A percentile compares a stretch with the other conserved stretches of the same genome.
Conservation (phyloP, 2,329 filamentous ascomycete species). For the Sporothrix luriei region DNA sequence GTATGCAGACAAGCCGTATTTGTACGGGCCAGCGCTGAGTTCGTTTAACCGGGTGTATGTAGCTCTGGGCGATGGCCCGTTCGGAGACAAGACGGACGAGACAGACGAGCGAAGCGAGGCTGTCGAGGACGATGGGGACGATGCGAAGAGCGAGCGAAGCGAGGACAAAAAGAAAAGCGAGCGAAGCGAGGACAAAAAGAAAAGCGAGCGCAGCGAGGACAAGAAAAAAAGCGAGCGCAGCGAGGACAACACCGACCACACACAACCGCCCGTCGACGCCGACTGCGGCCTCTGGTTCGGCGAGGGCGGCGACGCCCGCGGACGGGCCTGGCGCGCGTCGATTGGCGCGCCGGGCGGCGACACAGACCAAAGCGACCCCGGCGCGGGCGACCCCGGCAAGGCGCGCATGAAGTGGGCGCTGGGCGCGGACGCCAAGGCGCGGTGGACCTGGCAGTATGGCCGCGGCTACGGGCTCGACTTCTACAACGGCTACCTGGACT, state of each 20-base stretch:
- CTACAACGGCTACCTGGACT: constrained; percentile 90
- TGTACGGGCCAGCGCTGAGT: constrained; percentile 80
- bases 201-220: constrained; percentile 41
- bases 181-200: not conserved
- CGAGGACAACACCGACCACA: constrained; percentile 30
- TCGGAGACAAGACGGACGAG: constrained; percentile 45
- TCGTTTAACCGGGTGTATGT: constrained; percentile 77
- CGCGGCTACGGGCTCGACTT: constrained; percentile 65
- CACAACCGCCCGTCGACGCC: constrained; percentile 44
- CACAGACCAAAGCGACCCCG: constrained; percentile 44
- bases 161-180: not conserved
- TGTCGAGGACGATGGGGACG: not conserved
- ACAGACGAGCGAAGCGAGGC: constrained; percentile 33
- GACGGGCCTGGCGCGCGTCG: constrained; percentile 50
- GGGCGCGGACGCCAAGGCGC: constrained; percentile 50
- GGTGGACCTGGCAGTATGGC: constrained; percentile 59
- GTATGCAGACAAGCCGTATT: constrained; percentile 80
- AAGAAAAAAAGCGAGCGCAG: too few relatives aligned
- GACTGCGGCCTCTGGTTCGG: constrained; percentile 58
- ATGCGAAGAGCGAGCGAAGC: not conserved
- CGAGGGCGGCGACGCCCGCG: constrained; percentile 65
- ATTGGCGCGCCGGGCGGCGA: constrained; percentile 54
- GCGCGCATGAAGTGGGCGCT: constrained; percentile 65
- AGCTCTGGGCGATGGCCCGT: constrained; percentile 50
- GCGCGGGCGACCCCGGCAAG: constrained; percentile 50